Evolutionary conservation across 2,329 filamentous ascomycete species (phyloP).

Genomic region (Fonsecaea monophora): DNA sequence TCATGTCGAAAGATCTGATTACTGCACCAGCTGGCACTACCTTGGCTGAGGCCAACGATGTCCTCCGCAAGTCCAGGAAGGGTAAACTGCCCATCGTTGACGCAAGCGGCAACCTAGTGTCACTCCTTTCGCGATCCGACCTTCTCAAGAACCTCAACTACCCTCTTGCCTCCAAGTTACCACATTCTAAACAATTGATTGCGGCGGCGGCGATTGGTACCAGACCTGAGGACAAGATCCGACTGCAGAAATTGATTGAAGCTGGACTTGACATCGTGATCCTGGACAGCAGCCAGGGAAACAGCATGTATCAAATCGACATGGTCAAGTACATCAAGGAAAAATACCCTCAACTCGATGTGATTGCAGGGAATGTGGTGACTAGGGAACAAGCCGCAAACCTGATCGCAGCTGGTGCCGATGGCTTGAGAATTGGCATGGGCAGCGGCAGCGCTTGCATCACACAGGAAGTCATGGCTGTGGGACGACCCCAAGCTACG

Average conservation of each 20-base stretch:
- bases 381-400: slow-evolving; percentile 93
- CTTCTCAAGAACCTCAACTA: slow-evolving; percentile 99
- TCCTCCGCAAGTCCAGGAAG: slow-evolving; percentile 95
- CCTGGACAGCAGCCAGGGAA: slow-evolving; percentile 95
- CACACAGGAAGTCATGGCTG: slow-evolving; percentile 99
- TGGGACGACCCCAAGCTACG: slow-evolving; percentile 93
- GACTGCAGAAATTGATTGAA: slow-evolving; percentile 86
- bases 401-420: slow-evolving; percentile 90
- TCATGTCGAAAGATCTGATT: slow-evolving; percentile 95
- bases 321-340: slow-evolving; percentile 98
- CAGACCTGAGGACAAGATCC: slow-evolving; percentile 86
- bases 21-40: slow-evolving; percentile 85
- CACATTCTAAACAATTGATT: slow-evolving; percentile 96
- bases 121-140: slow-evolving; percentile 91
- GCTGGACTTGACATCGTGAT: slow-evolving; percentile 95
- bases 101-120: slow-evolving; percentile 80
- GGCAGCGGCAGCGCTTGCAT: slow-evolving; percentile 98
- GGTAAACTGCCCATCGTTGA: slow-evolving; percentile 96
- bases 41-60: slow-evolving; percentile 86
- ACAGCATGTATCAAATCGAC: slow-evolving; percentile 97
- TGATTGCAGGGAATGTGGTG: slow-evolving; percentile 98
- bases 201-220: slow-evolving; percentile 95
- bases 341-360: slow-evolving; percentile 83
- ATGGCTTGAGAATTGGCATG: slow-evolving; percentile 98
- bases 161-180: slow-evolving; percentile 93